Base-by-base conservation (phyloP, 1,284 basidiomycete genomes). In the Pseudozyma hubeiensis region DNA sequence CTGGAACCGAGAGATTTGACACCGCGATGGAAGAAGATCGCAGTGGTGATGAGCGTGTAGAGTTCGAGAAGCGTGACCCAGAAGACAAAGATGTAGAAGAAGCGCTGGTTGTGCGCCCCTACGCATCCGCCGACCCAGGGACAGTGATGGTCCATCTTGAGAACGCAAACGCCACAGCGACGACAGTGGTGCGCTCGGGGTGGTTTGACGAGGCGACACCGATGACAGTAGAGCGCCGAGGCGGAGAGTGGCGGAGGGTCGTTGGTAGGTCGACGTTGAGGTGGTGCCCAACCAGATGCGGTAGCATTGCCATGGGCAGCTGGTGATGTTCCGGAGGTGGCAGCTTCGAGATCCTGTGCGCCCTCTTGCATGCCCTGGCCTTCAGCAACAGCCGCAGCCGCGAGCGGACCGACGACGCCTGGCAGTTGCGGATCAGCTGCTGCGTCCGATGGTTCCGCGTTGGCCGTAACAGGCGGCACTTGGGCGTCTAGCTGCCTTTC, bases 51-150 rank as follows among this genome's bases (percentile, higher is more conserved):
- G 57, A 91, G 88, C 4, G 88, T 87, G 86, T 90, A 93, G 2
- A 87, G 47, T 50, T 89, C 88, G 79, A 89, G 89, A 8, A 89
- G 37, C 2, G 86, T 79, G 0, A 88, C 86, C 85, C 90, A 90
- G 76, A 89, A 83, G 17, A 89, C 85, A 79, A 93, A 93, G 80
- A 90, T 90, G 62, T 91, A 71, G 84, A 92, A 92, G 82, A 90
- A 92, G 88, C 91, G 92, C 75, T 92, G 90, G 81, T 93, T 93
- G 48, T 88, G 87, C 4, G 91, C 91, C 10, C 92, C 92, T 8
- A 93, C 91, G 77, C 92, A 93, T 74, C 92, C 91, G 31, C 91
- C 91, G 52, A 93, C 90, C 91, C 91, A 85, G 16, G 84, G 84
- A 58, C 83, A 84, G 79, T 92, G 91, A 84, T 92, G 91, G 79